Percentiles rank a stretch among this genome's conserved stretches.
Evolutionary conservation across 192 early-diverging fungal species (phyloP).

Genomic region (Oehlia diaphana): DNA sequence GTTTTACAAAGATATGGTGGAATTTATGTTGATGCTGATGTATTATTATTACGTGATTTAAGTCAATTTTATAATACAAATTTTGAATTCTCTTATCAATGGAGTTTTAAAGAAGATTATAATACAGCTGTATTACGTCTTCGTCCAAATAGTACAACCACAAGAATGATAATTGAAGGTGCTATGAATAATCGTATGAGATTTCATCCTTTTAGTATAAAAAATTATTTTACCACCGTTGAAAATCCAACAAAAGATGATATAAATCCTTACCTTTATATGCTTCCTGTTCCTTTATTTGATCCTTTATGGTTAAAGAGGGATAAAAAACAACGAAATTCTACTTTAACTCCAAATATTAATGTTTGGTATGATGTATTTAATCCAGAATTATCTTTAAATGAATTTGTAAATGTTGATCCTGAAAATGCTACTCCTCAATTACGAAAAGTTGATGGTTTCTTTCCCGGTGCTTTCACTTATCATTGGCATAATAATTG

Average conservation of each 20-base stretch:
- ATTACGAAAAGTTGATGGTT: conserved; percentile 33
- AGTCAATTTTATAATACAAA: conserved; percentile 35
- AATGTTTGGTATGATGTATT: neutral
- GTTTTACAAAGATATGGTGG: conserved; percentile 39
- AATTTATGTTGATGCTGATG: conserved; percentile 42
- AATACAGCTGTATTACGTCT: conserved; percentile 38
- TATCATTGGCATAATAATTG: conserved; percentile 46
- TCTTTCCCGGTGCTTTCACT: conserved; percentile 36
- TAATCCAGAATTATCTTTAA: neutral
- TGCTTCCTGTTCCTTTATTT: conserved; percentile 37
- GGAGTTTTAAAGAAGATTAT: conserved; percentile 38
- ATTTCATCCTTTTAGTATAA: conserved; percentile 38
- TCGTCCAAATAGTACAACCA: conserved; percentile 26
- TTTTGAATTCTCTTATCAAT: conserved; percentile 41
- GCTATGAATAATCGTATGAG: conserved; percentile 24
- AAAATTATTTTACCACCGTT: conserved; percentile 17
- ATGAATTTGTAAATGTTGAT: neutral
- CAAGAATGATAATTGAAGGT: conserved; percentile 35
- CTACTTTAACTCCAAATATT: neutral
- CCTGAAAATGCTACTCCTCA: neutral
- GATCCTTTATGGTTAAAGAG: conserved; percentile 41
- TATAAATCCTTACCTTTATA: conserved; percentile 33
- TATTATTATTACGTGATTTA: conserved; percentile 38
- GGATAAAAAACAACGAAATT: conserved; percentile 21
- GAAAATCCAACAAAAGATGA: neutral